These are phyloP conservation scores for Talaromyces pinophilus DNA, from an alignment of 2,329 filamentous ascomycete genomes.

Conservation along the genomic window DNA sequence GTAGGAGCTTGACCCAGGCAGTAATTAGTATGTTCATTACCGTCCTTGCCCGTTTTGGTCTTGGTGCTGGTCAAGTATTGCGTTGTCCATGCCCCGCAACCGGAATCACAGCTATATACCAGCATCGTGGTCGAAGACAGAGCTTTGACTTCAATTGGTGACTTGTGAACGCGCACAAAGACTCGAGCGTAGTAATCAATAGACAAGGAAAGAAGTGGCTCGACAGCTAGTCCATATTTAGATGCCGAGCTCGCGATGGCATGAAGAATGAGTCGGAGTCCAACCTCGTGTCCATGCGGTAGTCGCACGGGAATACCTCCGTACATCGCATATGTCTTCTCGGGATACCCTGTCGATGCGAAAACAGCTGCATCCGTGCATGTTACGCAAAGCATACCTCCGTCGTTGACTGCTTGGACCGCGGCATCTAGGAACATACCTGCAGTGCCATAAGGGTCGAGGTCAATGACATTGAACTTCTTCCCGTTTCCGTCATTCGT, in stretches of 20 bases:
- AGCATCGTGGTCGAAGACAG: slow-evolving; percentile 89
- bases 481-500: slow-evolving; percentile 35
- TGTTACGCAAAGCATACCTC: slow-evolving; percentile 88
- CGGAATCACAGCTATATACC: slow-evolving; percentile 84
- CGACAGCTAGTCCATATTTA: slow-evolving; percentile 82
- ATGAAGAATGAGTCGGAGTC: slow-evolving; percentile 81
- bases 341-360: slow-evolving; percentile 88
- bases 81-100: slow-evolving; percentile 88
- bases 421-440: slow-evolving; percentile 90
- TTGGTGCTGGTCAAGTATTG: slow-evolving; percentile 75
- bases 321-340: slow-evolving; percentile 93
- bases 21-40: slow-evolving; percentile 74
- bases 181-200: slow-evolving; percentile 94
- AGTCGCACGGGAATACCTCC: slow-evolving; percentile 87
- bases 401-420: slow-evolving; percentile 81
- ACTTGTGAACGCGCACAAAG: slow-evolving; percentile 79
- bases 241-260: slow-evolving; percentile 77
- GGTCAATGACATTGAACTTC: slow-evolving; percentile 89
- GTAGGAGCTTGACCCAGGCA: slow-evolving; percentile 70
- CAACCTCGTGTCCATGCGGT: slow-evolving; percentile 81
- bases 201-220: slow-evolving; percentile 86
- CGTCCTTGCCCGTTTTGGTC: slow-evolving; percentile 68
- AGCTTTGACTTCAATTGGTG: slow-evolving; percentile 85
- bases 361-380: slow-evolving; percentile 96
- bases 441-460: slow-evolving; percentile 94